Evolutionary conservation across 306 rosid genomes (phyloP).

Genomic region (Begonia loranthoides): DNA sequence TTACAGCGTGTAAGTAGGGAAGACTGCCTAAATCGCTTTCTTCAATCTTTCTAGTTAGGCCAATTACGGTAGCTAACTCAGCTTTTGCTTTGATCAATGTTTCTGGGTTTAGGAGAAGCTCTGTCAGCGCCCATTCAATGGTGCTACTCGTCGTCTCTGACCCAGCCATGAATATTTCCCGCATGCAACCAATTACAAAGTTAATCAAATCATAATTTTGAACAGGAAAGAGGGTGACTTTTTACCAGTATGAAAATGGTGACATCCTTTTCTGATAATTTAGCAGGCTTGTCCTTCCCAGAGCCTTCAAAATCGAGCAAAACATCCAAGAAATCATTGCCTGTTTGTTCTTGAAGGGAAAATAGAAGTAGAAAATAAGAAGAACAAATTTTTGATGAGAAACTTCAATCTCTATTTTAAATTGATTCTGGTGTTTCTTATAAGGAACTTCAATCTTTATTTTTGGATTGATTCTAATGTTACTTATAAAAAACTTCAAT

Average conservation of each 20-base stretch:
- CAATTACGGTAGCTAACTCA: constrained; percentile 25
- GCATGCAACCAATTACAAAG: neutral
- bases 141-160: constrained; percentile 46
- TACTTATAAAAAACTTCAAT: too few relatives aligned
- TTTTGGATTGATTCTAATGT: too few relatives aligned
- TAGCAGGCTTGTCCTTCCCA: constrained; percentile 20
- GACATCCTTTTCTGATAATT: constrained; percentile 28
- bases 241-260: constrained; percentile 41
- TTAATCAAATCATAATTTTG: neutral
- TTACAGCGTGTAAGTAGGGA: constrained; percentile 32
- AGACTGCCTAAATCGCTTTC: constrained; percentile 40
- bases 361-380: too few relatives aligned
- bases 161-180: constrained; percentile 52
- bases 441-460: too few relatives aligned
- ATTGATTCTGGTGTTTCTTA: too few relatives aligned
- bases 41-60: constrained; percentile 16
- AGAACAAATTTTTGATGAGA: too few relatives aligned
- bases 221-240: neutral
- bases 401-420: too few relatives aligned
- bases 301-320: constrained; percentile 34
- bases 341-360: too few relatives aligned
- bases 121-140: constrained; percentile 43
- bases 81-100: constrained; percentile 15
- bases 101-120: constrained; percentile 20
- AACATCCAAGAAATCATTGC: constrained; percentile 41